These are phyloP conservation scores for Fusarium sp. DNA, from an alignment of 2,329 filamentous ascomycete species.

Conservation along the genomic window DNA sequence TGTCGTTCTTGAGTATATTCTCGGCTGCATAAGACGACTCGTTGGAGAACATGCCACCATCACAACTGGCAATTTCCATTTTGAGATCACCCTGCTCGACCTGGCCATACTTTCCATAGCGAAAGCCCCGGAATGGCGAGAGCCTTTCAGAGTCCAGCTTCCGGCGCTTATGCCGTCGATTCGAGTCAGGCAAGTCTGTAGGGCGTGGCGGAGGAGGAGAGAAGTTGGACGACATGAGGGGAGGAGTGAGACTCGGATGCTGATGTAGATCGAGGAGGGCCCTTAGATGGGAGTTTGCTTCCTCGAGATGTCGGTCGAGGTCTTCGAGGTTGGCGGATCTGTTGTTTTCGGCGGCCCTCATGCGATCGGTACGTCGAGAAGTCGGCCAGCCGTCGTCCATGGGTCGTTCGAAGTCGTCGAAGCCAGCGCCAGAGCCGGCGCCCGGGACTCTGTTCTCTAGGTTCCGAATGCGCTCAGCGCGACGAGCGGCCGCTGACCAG, in stretches of 20 bases:
- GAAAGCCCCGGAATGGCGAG: slow-evolving; percentile 69
- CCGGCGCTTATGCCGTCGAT: slow-evolving; percentile 72
- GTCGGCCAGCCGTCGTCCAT: slow-evolving; percentile 48
- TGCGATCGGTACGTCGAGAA: slow-evolving; percentile 44
- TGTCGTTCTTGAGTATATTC: slow-evolving; percentile 86
- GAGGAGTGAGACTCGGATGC: slow-evolving; percentile 48
- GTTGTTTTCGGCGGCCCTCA: slow-evolving; percentile 43
- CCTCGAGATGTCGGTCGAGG: slow-evolving; percentile 55
- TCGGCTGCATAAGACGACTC: slow-evolving; percentile 75
- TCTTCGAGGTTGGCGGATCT: slow-evolving; percentile 52
- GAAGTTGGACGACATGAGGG: slow-evolving; percentile 49
- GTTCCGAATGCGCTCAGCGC: slow-evolving; percentile 54
- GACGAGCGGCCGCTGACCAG: slow-evolving; percentile 49
- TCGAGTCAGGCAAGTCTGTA: slow-evolving; percentile 59
- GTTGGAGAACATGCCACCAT: slow-evolving; percentile 79
- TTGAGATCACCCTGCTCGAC: slow-evolving; percentile 83
- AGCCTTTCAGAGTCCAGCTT: slow-evolving; percentile 75
- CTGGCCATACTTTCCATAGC: slow-evolving; percentile 89
- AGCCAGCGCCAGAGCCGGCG: slow-evolving; percentile 33
- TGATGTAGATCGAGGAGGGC: slow-evolving; percentile 58
- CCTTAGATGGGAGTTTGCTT: slow-evolving; percentile 59
- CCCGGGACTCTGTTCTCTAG: slow-evolving; percentile 48
- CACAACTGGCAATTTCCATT: slow-evolving; percentile 91
- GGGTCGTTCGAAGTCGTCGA: slow-evolving; percentile 48
- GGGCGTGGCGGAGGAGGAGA: slow-evolving; percentile 53